Conservation (phyloP, 352 stramenopile species). For the Phytophthora syringae region DNA sequence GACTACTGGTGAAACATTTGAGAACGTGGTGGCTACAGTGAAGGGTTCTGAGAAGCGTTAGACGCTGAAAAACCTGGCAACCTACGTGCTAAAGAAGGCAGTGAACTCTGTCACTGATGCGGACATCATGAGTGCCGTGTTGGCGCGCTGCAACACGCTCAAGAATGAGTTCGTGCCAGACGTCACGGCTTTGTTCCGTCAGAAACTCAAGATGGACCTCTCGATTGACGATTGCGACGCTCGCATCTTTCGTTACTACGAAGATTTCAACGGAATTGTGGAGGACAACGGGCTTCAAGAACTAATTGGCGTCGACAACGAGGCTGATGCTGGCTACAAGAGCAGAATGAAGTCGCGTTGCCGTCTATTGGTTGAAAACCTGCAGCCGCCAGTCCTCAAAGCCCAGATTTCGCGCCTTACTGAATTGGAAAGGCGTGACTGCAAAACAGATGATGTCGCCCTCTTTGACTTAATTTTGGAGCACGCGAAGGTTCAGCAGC, state of each 20-base stretch:
- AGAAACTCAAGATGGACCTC: not conserved
- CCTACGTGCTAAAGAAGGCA: conserved; percentile 12
- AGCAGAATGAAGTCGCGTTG: not conserved
- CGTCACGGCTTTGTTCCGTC: not conserved
- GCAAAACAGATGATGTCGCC: not conserved
- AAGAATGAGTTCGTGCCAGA: conserved; percentile 14
- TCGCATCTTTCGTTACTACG: not conserved
- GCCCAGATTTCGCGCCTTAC: not conserved
- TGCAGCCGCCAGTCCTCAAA: not conserved
- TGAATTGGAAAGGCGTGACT: not conserved
- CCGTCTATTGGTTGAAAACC: not conserved
- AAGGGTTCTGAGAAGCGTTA: conserved; percentile 8
- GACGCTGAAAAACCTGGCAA: conserved; percentile 11
- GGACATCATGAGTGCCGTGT: conserved; percentile 14
- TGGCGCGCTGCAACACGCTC: conserved; percentile 1
- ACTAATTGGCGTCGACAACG: not conserved
- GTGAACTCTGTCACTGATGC: conserved; percentile 4
- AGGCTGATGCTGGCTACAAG: not conserved
- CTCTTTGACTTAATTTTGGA: too few relatives aligned
- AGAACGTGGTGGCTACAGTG: conserved; percentile 12
- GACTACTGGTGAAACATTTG: conserved; percentile 19
- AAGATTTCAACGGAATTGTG: not conserved
- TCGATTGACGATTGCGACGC: not conserved
- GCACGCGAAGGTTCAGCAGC: too few relatives aligned
- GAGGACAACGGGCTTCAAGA: not conserved